Percentiles rank a stretch among this genome's conserved stretches.
These are phyloP conservation scores for Schizochytrium sp. DNA, from an alignment of 108 stramenopile genomes.

Conservation along the genomic window DNA sequence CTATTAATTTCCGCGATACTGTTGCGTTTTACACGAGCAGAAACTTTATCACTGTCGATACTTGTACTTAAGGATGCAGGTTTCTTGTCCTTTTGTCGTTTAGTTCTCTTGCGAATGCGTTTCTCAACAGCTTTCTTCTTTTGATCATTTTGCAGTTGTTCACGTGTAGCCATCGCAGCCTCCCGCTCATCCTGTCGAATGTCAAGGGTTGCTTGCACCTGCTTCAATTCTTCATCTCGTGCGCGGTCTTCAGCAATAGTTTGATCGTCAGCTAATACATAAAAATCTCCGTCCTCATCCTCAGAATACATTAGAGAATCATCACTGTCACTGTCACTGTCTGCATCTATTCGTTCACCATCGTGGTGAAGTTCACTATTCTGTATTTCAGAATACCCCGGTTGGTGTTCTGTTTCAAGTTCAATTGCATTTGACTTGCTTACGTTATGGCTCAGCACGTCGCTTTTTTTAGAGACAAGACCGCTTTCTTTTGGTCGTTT, in stretches of 20 bases:
- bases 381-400: too few species aligned
- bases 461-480: background rate
- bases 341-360: background rate
- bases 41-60: background rate
- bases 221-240: background rate
- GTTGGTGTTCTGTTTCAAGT: background rate
- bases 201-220: background rate
- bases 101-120: too few species aligned
- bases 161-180: background rate
- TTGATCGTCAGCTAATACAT: background rate
- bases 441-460: background rate
- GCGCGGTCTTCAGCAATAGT: background rate
- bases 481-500: background rate
- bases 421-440: background rate
- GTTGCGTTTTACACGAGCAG: conserved; percentile 33
- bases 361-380: too few species aligned
- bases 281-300: background rate
- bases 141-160: too few species aligned
- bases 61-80: too few species aligned
- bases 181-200: background rate
- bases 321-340: background rate
- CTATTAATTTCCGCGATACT: background rate
- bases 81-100: too few species aligned
- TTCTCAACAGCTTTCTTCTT: too few species aligned
- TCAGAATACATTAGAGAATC: conserved; percentile 20